Percentiles rank a stretch among this genome's conserved stretches.
Evolutionary conservation across 176 grass and related monocot species (phyloP).

Genomic region (Phoenix dactylifera): DNA sequence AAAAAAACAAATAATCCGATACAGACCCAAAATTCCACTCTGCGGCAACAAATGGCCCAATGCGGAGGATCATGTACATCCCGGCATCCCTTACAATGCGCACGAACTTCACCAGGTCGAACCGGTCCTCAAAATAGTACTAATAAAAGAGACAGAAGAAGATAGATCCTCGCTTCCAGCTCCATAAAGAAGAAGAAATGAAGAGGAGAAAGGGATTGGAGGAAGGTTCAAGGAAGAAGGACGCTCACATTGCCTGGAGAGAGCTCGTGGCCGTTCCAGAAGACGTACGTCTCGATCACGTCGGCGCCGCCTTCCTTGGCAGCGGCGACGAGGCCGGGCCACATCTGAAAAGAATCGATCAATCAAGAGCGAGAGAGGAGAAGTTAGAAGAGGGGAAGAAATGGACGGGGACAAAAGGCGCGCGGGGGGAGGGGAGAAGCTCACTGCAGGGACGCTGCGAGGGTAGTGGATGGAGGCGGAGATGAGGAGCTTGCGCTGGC

Average conservation of each 20-base stretch:
- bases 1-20: too few relatives aligned
- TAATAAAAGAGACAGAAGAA: slow-evolving; percentile 16
- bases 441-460: slow-evolving; percentile 85
- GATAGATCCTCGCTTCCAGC: not conserved
- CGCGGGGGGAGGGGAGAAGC: not conserved
- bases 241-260: slow-evolving; percentile 63
- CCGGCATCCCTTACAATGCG: slow-evolving; percentile 61
- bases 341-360: slow-evolving; percentile 54
- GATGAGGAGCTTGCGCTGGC: slow-evolving; percentile 81
- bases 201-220: not conserved
- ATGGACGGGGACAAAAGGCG: not conserved
- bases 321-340: slow-evolving; percentile 69
- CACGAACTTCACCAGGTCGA: slow-evolving; percentile 71
- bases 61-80: slow-evolving; percentile 83
- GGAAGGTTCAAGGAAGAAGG: too few relatives aligned
- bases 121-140: slow-evolving; percentile 96
- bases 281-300: slow-evolving; percentile 88
- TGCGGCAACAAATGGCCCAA: slow-evolving; percentile 84
- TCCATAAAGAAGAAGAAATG: not conserved
- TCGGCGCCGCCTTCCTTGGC: slow-evolving; percentile 85
- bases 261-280: slow-evolving; percentile 95
- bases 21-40: slow-evolving; percentile 84
- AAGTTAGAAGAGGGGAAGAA: not conserved
- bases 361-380: not conserved
- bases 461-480: slow-evolving; percentile 98